A percentile compares a stretch with the other conserved stretches of the same genome.
These are phyloP conservation scores for Monilinia polystroma DNA, from an alignment of 2,329 filamentous ascomycete species.

Conservation along the genomic window DNA sequence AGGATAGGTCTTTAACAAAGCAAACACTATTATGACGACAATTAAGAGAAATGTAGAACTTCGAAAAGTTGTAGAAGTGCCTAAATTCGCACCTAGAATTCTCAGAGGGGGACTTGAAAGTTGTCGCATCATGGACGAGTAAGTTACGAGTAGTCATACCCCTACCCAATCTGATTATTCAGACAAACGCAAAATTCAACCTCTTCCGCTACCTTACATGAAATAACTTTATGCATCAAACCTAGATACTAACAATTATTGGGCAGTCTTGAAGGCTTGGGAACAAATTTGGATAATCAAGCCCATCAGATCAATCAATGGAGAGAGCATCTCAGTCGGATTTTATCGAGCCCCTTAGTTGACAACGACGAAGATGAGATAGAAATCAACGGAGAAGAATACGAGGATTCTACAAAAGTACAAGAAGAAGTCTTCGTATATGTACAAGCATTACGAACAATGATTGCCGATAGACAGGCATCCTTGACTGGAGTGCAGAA, in stretches of 20 bases:
- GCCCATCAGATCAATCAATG: constrained; percentile 69
- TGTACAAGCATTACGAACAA: constrained; percentile 71
- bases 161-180: not conserved
- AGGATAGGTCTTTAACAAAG: constrained; percentile 45
- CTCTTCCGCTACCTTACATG: no score
- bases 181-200: not conserved
- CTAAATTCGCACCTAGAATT: constrained; percentile 54
- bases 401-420: constrained; percentile 79
- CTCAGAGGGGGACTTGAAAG: constrained; percentile 48
- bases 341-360: constrained; percentile 72
- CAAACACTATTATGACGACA: constrained; percentile 61
- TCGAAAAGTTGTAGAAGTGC: constrained; percentile 61
- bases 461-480: constrained; percentile 75
- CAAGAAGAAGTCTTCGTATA: constrained; percentile 91
- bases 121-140: constrained; percentile 16
- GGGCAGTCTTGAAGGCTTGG: constrained; percentile 70
- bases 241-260: not conserved
- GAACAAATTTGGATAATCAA: constrained; percentile 68
- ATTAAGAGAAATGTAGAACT: constrained; percentile 54
- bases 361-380: constrained; percentile 78
- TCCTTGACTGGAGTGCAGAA: constrained; percentile 77
- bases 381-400: constrained; percentile 85
- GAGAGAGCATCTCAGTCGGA: constrained; percentile 69
- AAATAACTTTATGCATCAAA: not conserved
- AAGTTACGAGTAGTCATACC: not conserved